Evolutionary conservation across 2,329 filamentous ascomycete genomes (phyloP).

Genomic region (Helicocarpus griseus): DNA sequence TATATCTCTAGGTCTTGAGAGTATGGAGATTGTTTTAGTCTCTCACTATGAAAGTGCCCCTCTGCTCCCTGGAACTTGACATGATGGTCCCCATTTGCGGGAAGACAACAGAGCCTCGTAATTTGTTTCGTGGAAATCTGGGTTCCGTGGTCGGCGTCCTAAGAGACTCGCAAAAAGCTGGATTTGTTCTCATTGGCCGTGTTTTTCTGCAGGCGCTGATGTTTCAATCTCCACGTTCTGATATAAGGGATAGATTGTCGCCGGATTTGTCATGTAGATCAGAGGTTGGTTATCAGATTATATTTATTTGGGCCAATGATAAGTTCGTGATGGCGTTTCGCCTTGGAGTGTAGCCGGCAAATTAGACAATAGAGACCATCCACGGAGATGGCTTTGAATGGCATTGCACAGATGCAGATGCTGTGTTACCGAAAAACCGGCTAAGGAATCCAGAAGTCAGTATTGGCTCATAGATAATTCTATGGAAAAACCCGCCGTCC

Average conservation of each 20-base stretch:
- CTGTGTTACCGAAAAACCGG: neutral
- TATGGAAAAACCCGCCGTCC: neutral
- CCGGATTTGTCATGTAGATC: neutral
- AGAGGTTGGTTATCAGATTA: too few relatives aligned
- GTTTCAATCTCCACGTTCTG: neutral
- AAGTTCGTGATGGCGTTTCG: neutral
- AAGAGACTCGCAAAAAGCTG: neutral
- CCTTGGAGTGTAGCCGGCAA: neutral
- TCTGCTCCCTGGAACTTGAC: neutral
- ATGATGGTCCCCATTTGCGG: too few relatives aligned
- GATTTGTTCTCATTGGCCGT: neutral
- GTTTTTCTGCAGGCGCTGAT: neutral
- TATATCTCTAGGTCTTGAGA: too few relatives aligned
- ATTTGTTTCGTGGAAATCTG: neutral
- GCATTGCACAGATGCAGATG: neutral
- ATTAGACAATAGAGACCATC: neutral
- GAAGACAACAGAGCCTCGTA: neutral
- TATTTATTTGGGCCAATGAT: neutral
- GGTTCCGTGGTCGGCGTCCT: neutral
- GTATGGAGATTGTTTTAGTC: too few relatives aligned
- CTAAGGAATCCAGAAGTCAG: neutral
- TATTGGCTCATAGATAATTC: neutral
- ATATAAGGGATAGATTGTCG: neutral
- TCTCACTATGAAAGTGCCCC: too few relatives aligned
- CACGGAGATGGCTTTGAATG: neutral